Evolutionary conservation across 2,329 filamentous ascomycete genomes (phyloP).

Genomic region (Fusarium sororula): DNA sequence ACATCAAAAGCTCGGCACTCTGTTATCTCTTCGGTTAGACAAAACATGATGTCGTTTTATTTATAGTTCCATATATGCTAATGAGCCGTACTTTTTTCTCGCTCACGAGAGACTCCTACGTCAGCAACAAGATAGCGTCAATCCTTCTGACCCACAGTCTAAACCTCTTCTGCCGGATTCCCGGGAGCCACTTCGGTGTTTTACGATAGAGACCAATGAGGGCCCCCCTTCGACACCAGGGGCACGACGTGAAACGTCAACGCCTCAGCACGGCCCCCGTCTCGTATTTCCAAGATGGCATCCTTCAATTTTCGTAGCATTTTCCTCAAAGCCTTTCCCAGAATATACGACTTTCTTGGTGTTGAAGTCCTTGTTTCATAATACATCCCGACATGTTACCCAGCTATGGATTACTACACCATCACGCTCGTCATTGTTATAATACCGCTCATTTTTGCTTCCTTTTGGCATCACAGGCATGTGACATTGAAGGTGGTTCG

Average conservation of each 20-base stretch:
- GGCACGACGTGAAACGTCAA: not conserved
- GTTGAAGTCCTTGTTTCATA: rapidly evolving
- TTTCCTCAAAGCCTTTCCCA: rapidly evolving
- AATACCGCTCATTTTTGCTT: not conserved
- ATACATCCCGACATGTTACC: not conserved
- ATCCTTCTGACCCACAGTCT: not conserved
- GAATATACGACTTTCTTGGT: rapidly evolving
- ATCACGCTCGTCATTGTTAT: not conserved
- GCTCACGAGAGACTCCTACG: rapidly evolving
- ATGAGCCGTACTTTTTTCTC: no score
- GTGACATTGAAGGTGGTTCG: not conserved
- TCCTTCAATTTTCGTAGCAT: not conserved
- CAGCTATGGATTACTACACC: not conserved
- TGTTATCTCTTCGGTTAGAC: no score
- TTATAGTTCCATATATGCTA: no score
- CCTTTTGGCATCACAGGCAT: not conserved
- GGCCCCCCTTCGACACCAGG: not conserved
- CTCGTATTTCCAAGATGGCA: not conserved
- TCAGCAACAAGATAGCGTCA: not conserved
- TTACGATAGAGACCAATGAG: not conserved
- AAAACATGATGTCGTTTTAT: no score
- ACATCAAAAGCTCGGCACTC: no score
- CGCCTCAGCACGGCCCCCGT: not conserved
- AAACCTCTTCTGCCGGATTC: not conserved
- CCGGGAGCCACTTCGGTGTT: not conserved